Evolutionary conservation across 2,329 filamentous ascomycete species (phyloP), one percentile per base, ranked within the genome.

Genomic region (Claviceps spartinae): DNA sequence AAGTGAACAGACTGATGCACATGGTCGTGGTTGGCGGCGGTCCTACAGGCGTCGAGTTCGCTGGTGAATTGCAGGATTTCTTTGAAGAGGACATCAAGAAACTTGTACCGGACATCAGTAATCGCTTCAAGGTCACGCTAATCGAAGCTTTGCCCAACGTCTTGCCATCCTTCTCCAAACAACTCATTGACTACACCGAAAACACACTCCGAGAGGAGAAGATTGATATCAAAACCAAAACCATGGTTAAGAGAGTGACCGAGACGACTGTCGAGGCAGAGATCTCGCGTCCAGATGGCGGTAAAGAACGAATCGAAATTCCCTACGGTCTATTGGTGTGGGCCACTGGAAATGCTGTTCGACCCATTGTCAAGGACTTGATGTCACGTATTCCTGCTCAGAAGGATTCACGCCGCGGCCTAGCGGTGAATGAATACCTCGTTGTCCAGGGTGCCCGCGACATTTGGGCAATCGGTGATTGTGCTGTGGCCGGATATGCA

Each of bases 151-250:
- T 98, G 37, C 93, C 93, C 62, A 96, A 94, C 69, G 90, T 95
- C 50, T 80, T 98, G 58, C 93, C 93, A 63, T 95, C 90, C 78
- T 98, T 98, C 79, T 95, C 88, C 68, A 97, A 97, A 80, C 89
- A 95, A 71, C 78, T 98, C 64, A 97, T 98, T 65, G 93, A 98
- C 65, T 98, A 98, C 78, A 98, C 93, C 61, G 93, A 98, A 74
- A 91, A 90, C 71, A 96, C 91, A 47, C 94, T 98, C 76, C 93
- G 95, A 73, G 93, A 98, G 75, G 93, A 98, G 72, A 90, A 89
- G 66, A 98, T 98, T 66, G 84, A 88, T 61, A 95, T 98, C 72
- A 86, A 88, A 71, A 95, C 93, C 62, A 97, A 97, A 81, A 97
- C 93, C 59, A 94, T 95, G 84, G 93, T 98, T 68, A 97, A 97